Conservation (phyloP, 805 yeast species). For the Candida qinlingensis region DNA sequence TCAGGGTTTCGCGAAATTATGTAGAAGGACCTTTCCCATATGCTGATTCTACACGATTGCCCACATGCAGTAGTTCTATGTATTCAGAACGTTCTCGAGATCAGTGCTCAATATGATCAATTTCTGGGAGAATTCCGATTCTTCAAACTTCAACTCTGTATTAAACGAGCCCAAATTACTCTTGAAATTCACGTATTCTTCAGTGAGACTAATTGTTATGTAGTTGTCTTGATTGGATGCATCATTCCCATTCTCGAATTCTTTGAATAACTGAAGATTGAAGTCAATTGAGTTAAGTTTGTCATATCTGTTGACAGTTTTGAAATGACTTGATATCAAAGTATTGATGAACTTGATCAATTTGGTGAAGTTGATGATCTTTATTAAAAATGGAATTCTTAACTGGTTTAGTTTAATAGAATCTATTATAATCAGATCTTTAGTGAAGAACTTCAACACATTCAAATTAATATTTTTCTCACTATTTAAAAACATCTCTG, state of each 20-base stretch:
- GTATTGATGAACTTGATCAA: not conserved
- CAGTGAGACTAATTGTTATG: constrained; percentile 5
- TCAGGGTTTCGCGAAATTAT: too few relatives aligned
- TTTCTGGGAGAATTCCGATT: not conserved
- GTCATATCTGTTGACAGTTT: constrained; percentile 3
- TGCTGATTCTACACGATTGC: too few relatives aligned
- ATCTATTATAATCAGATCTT: not conserved
- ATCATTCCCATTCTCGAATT: constrained; percentile 3
- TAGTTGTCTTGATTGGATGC: constrained; percentile 2
- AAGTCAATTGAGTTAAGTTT: constrained; percentile 6
- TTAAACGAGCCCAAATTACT: constrained; percentile 4
- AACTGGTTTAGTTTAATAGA: not conserved
- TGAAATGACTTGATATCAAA: not conserved
- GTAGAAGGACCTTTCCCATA: too few relatives aligned
- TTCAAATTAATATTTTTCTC: constrained; percentile 1
- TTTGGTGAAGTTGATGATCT: constrained; percentile 1
- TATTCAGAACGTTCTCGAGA: not conserved
- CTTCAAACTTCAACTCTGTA: not conserved
- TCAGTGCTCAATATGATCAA: not conserved
- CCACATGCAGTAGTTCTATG: too few relatives aligned
- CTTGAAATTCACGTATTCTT: constrained; percentile 4
- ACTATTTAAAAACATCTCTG: constrained; percentile 1
- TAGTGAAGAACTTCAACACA: constrained; percentile 5
- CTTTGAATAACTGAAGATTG: constrained; percentile 6
- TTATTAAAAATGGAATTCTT: not conserved